phyloP scores from a whole-genome alignment of 495 filamentous ascomycete species.

The Glarea lozoyensis region DNA sequence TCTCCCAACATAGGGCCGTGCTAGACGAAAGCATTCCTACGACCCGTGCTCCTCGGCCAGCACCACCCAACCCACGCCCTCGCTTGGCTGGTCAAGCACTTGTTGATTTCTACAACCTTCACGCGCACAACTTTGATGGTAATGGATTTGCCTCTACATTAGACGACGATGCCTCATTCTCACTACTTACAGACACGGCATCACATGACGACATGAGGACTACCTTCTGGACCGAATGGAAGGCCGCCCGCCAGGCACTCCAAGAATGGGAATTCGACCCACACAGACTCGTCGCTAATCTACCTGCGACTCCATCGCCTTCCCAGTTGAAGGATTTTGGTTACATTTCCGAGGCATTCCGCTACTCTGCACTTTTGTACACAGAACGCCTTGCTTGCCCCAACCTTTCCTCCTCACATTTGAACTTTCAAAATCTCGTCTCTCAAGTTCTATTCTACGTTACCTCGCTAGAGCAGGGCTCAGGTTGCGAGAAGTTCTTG shows the following conservation, averaged over 20 bases:
- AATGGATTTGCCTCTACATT: conserved; percentile 49
- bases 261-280: conserved; percentile 72
- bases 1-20: conserved; percentile 65
- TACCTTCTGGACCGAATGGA: conserved; percentile 82
- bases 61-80: conserved; percentile 20
- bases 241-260: conserved; percentile 64
- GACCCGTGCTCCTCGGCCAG: conserved; percentile 20
- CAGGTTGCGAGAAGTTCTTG: conserved; percentile 70
- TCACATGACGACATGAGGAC: conserved; percentile 43
- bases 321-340: conserved; percentile 43
- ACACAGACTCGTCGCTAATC: conserved; percentile 31
- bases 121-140: conserved; percentile 49
- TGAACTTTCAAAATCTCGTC: conserved; percentile 77
- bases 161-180: conserved; percentile 24
- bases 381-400: conserved; percentile 82
- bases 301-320: conserved; percentile 32
- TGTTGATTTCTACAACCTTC: conserved; percentile 43
- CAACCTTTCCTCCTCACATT: conserved; percentile 59
- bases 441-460: conserved; percentile 74
- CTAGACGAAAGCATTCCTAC: conserved; percentile 18
- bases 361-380: conserved; percentile 82
- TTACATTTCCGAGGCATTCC: conserved; percentile 77
- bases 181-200: conserved; percentile 1
- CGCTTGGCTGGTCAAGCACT: conserved; percentile 32
- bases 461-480: conserved; percentile 57